A percentile compares a stretch with the other conserved stretches of the same genome.
Evolutionary conservation across 2,329 filamentous ascomycete species (phyloP).

Genomic region (Zymoseptoria brevis): DNA sequence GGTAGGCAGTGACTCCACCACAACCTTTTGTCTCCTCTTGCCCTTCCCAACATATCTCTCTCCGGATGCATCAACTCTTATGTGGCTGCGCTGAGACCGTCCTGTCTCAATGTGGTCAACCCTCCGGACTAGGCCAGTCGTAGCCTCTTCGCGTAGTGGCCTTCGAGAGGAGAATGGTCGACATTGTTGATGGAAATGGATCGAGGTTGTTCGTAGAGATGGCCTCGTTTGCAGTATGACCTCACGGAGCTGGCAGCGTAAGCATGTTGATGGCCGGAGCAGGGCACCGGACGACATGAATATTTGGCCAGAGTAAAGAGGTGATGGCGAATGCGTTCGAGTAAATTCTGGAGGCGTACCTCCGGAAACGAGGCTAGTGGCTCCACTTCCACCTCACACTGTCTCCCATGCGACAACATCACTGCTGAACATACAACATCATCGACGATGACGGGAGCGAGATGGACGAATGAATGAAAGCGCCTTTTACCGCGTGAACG

Average conservation of each 20-base stretch:
- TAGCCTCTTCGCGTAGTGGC: not conserved
- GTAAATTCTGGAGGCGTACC: not conserved
- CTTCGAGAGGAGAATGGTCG: not conserved
- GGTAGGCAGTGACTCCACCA: not conserved
- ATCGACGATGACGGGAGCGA: not conserved
- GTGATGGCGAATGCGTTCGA: not conserved
- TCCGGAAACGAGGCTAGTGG: too few relatives aligned
- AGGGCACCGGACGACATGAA: not conserved
- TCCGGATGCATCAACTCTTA: not conserved
- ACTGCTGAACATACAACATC: too few relatives aligned
- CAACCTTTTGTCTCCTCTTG: not conserved
- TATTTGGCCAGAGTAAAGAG: not conserved
- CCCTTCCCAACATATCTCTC: not conserved
- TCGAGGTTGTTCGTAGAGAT: not conserved
- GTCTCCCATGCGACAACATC: too few relatives aligned
- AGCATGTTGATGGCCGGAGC: constrained; percentile 1
- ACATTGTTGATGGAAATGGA: not conserved
- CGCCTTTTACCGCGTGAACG: constrained; percentile 11
- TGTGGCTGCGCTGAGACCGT: not conserved
- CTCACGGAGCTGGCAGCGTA: not conserved
- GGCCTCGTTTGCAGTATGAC: not conserved
- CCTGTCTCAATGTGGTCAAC: not conserved
- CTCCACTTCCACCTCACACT: too few relatives aligned
- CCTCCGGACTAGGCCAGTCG: not conserved
- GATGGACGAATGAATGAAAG: not conserved